These are phyloP conservation scores for Entoloma clypeatum DNA, from an alignment of 1,284 basidiomycete species.

Conservation along the genomic window DNA sequence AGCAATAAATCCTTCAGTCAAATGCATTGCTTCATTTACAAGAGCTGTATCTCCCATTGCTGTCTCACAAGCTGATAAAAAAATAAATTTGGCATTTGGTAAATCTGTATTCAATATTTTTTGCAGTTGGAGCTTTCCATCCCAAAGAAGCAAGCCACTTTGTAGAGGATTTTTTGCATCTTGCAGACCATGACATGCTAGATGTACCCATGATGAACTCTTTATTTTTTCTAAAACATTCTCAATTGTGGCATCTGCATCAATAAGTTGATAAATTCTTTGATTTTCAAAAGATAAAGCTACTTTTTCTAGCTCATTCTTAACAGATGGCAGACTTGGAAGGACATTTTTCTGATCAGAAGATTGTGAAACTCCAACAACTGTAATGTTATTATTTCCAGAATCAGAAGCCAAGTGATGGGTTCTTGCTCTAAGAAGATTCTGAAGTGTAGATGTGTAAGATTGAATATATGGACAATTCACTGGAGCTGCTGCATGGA, in stretches of 20 bases:
- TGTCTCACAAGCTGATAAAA: conserved; percentile 35
- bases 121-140: conserved; percentile 14
- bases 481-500: conserved; percentile 9
- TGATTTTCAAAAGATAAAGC: not conserved
- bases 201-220: conserved; percentile 14
- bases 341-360: not conserved
- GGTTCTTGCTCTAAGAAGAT: conserved; percentile 7
- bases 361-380: conserved; percentile 6
- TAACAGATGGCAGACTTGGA: conserved; percentile 1
- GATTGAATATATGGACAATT: conserved; percentile 12
- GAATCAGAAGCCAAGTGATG: not conserved
- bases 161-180: conserved; percentile 14
- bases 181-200: conserved; percentile 22
- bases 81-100: conserved; percentile 17
- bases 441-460: conserved; percentile 12
- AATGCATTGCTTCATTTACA: conserved; percentile 28
- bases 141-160: conserved; percentile 14
- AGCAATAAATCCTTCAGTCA: conserved; percentile 31
- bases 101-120: conserved; percentile 14
- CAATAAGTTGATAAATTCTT: not conserved
- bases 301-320: conserved; percentile 8
- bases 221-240: conserved; percentile 9
- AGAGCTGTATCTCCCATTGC: conserved; percentile 25
- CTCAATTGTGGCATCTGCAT: conserved; percentile 7
- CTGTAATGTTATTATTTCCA: conserved; percentile 1